phyloP scores from a whole-genome alignment of 345 rosid species.

The Chamaenerion angustifolium region DNA sequence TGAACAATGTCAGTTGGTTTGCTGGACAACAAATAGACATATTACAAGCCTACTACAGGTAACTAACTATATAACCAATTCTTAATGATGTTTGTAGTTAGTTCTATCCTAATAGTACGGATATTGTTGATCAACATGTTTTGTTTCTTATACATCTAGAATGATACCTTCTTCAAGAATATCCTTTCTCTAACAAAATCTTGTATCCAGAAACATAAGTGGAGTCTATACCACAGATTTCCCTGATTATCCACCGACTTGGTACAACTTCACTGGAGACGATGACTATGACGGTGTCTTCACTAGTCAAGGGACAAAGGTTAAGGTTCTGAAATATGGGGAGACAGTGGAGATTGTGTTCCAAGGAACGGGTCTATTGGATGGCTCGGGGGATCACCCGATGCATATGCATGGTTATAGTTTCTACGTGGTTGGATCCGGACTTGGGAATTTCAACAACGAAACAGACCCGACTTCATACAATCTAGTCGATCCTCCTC shows the following conservation, averaged over 20 bases:
- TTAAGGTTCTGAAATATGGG: conserved; percentile 6
- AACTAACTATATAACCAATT: background rate
- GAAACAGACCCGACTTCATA: too few relatives aligned
- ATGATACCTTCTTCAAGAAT: too few relatives aligned
- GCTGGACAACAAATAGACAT: conserved; percentile 1
- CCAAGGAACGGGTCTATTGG: conserved; percentile 12
- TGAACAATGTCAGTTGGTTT: too few relatives aligned
- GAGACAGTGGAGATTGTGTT: conserved; percentile 10
- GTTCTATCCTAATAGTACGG: too few relatives aligned
- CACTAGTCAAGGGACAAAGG: conserved; percentile 12
- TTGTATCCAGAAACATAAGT: conserved; percentile 6
- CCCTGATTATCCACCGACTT: conserved; percentile 3
- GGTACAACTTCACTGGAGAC: conserved; percentile 4
- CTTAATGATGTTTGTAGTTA: background rate
- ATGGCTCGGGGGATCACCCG: conserved; percentile 2
- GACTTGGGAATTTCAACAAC: too few relatives aligned
- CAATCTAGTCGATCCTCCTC: too few relatives aligned
- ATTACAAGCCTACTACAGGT: conserved; percentile 14
- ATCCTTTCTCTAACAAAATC: background rate
- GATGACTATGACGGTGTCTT: background rate
- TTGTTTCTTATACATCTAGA: too few relatives aligned
- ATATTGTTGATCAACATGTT: too few relatives aligned
- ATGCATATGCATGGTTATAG: too few relatives aligned
- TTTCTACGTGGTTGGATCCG: too few relatives aligned
- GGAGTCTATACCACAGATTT: conserved; percentile 2